Conservation (phyloP, 495 filamentous ascomycete species). For the Amorphotheca resinae region DNA sequence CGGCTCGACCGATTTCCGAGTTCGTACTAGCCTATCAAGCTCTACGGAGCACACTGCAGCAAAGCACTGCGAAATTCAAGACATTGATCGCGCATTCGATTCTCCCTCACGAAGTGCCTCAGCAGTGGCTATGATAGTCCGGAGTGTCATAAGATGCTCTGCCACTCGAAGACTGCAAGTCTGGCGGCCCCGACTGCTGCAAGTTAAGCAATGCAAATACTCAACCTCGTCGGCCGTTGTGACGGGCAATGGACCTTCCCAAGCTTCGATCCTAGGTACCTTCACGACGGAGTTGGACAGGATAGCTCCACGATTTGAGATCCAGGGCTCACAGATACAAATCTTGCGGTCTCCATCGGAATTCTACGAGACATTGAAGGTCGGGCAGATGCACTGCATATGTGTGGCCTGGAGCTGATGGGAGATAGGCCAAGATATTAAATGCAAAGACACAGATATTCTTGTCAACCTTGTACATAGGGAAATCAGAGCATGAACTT, state of each 20-base stretch:
- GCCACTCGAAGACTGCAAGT: constrained; percentile 14
- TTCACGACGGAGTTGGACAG: constrained; percentile 76
- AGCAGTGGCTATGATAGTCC: constrained; percentile 16
- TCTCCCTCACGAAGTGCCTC: neutral
- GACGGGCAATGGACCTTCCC: constrained; percentile 19
- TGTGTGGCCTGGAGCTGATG: constrained; percentile 8
- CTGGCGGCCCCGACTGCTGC: constrained; percentile 10
- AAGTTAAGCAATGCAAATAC: constrained; percentile 15
- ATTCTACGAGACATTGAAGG: constrained; percentile 86
- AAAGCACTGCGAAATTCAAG: neutral
- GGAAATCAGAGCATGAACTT: constrained; percentile 84
- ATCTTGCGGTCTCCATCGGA: constrained; percentile 67
- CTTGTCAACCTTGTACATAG: constrained; percentile 90
- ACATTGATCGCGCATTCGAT: neutral
- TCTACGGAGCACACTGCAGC: too few species aligned
- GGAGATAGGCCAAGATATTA: constrained; percentile 60
- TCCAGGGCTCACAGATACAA: constrained; percentile 65
- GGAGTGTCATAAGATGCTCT: constrained; percentile 17
- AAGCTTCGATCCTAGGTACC: constrained; percentile 42
- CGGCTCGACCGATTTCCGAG: constrained; percentile 5
- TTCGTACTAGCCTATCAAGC: constrained; percentile 9
- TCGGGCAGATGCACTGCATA: constrained; percentile 24
- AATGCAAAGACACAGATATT: constrained; percentile 71
- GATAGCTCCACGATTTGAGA: constrained; percentile 78
- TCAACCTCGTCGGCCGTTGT: constrained; percentile 27